Evolutionary conservation across 1,139 yeast species (phyloP).

Genomic region (Geotrichum cucujoidarum): DNA sequence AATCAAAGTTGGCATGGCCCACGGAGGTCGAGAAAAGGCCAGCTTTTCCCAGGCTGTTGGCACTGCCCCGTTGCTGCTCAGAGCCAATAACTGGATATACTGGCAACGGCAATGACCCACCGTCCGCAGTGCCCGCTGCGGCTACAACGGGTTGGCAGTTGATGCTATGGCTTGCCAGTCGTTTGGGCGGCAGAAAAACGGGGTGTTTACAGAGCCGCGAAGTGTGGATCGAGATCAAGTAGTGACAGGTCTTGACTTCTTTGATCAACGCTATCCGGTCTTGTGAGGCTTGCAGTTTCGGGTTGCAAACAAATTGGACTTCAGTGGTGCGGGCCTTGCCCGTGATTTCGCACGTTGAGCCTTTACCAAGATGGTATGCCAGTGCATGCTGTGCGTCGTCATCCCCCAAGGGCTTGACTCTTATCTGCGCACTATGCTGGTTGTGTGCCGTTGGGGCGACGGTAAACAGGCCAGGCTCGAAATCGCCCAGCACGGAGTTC

Average conservation of each 20-base stretch:
- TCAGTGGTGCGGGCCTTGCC: constrained; percentile 57
- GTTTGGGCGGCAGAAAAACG: constrained; percentile 46
- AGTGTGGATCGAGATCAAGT: constrained; percentile 53
- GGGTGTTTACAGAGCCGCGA: constrained; percentile 55
- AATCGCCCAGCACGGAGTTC: constrained; percentile 47
- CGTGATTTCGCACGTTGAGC: constrained; percentile 71
- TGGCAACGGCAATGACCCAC: no score
- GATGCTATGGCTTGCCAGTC: constrained; percentile 41
- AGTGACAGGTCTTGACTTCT: constrained; percentile 71
- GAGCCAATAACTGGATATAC: no score
- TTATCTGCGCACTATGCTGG: neutral
- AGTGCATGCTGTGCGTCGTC: constrained; percentile 24
- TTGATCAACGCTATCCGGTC: constrained; percentile 44
- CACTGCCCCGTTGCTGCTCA: neutral
- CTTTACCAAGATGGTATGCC: constrained; percentile 50
- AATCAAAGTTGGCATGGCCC: neutral
- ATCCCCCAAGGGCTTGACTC: constrained; percentile 13
- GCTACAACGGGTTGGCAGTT: constrained; percentile 40
- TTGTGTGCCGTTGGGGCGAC: neutral
- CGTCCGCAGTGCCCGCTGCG: no score
- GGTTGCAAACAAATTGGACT: constrained; percentile 64
- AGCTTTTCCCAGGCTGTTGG: neutral
- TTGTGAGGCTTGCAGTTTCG: constrained; percentile 29
- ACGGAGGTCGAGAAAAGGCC: neutral
- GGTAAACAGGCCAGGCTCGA: constrained; percentile 24